Evolutionary conservation across 2,329 filamentous ascomycete genomes (phyloP), one percentile per base, ranked within the genome.

Genomic region (Aspergillus sp.): DNA sequence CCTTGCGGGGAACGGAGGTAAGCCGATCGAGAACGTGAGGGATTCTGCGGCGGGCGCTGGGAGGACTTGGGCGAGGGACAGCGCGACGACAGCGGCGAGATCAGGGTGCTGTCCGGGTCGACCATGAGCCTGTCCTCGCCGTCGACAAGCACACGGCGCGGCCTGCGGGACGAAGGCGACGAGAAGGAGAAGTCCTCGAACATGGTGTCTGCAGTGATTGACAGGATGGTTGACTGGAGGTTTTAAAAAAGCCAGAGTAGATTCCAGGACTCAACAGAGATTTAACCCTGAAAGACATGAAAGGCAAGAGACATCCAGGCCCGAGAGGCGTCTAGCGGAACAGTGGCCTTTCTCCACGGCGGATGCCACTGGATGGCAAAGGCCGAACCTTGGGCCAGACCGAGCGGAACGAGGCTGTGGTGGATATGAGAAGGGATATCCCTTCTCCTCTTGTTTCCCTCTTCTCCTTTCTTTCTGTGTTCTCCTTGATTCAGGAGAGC

Each of bases 101-200:
- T 53, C 28, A 60, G 34, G 5, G 48, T 40, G 40, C 56, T 57
- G 35, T 61, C 58, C 30, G 51, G 51, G 35, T 61, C 59, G 27
- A 51, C 38, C 48, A 57, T 57, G 20, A 51, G 45, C 29, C 52
- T 49, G 32, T 57, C 53, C 22, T 61, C 54, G 26, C 42, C 45
- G 35, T 58, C 55, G n/a, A 51, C 29, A 7, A 47, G 36, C 14
- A 50, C 37, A 27, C 49, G 49, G 30, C 51, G 34, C 1, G 53
- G 46, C 17, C 45, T 44, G 30, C 38, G 44, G 19, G 55, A 55
- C 13, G 55, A 57, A 8, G 58, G 51, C 22, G 58, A 55, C 8
- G 57, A 53, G 41, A 62, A 62, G 29, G 59, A 60, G 42, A 62
- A 62, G 41, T 60, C 55, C 41, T 63, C 59, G 41, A 63, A 63